Conservation (phyloP, 2,329 filamentous ascomycete genomes). For the Zymoseptoria ardabiliae region DNA sequence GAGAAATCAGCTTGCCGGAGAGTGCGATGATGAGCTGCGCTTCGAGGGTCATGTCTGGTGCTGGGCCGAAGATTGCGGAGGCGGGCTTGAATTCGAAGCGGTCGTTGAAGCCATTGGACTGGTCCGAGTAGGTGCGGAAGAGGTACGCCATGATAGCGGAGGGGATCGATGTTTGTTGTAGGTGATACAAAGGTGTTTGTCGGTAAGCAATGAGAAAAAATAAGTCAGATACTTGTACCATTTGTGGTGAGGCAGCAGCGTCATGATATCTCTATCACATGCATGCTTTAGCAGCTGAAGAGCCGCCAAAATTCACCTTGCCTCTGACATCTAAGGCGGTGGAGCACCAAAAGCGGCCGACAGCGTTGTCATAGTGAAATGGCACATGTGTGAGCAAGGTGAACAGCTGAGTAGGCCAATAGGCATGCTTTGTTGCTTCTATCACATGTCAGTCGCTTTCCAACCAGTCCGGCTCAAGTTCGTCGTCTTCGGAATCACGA, state of each 20-base stretch:
- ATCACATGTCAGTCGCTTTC: conserved; percentile 27
- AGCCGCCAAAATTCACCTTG: not conserved
- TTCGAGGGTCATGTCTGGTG: not conserved
- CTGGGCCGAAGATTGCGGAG: not conserved
- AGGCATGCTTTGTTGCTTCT: not conserved
- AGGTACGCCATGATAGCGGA: conserved; percentile 1
- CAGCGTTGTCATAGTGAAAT: not conserved
- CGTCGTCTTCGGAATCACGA: conserved; percentile 58
- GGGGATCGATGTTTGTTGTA: not conserved
- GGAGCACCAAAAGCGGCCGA: not conserved
- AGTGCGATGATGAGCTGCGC: conserved; percentile 5
- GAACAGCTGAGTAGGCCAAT: not conserved
- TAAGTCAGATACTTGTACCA: not conserved
- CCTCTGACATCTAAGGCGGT: not conserved
- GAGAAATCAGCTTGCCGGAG: conserved; percentile 1
- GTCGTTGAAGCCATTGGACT: conserved; percentile 8
- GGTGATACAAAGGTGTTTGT: not conserved
- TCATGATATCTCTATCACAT: not conserved
- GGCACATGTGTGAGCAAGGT: not conserved
- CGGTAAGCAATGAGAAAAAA: not conserved
- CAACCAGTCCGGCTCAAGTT: conserved; percentile 59
- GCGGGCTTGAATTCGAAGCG: conserved; percentile 3
- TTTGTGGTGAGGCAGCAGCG: not conserved
- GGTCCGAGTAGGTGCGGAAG: conserved; percentile 6
- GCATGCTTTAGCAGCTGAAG: not conserved